These are phyloP conservation scores for Podaxis sp. DNA, from an alignment of 768 basidiomycete genomes.

Conservation along the genomic window DNA sequence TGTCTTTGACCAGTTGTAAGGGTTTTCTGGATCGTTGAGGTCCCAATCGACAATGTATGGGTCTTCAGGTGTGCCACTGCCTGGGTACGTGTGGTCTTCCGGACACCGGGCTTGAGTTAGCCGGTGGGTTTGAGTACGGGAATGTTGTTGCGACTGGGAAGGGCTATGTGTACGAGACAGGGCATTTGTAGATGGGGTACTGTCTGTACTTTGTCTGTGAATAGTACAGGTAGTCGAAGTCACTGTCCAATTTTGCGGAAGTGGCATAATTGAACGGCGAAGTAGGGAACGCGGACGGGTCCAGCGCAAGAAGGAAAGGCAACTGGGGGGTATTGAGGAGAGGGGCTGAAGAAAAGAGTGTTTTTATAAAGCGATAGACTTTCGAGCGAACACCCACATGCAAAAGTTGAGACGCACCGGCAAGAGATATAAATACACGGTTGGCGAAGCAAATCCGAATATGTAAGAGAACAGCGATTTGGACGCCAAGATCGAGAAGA, in stretches of 20 bases:
- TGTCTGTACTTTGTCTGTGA: constrained; percentile 17
- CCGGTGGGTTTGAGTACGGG: constrained; percentile 2
- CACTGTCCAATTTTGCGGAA: constrained; percentile 1
- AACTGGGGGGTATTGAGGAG: neutral
- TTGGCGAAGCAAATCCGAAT: neutral
- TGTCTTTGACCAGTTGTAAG: constrained; percentile 47
- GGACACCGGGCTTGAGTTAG: constrained; percentile 6
- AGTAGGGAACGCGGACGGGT: neutral
- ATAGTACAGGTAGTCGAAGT: constrained; percentile 14
- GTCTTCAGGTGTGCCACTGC: constrained; percentile 41
- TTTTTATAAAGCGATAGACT: neutral
- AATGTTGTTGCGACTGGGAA: neutral
- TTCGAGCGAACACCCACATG: neutral
- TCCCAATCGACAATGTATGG: constrained; percentile 56
- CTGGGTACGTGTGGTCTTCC: constrained; percentile 29
- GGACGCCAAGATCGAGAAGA: neutral
- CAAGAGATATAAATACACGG: constrained; percentile 2
- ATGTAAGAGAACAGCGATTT: constrained; percentile 11
- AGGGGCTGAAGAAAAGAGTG: neutral
- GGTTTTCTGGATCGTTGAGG: constrained; percentile 45
- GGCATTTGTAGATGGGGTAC: constrained; percentile 10
- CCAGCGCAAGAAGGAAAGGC: neutral
- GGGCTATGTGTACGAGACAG: neutral
- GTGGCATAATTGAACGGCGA: constrained; percentile 6
- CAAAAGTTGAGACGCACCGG: neutral